Evolutionary conservation across 2,329 filamentous ascomycete species (phyloP), one percentile per base, ranked within the genome.

Genomic region (Cladosporium oxysporum): DNA sequence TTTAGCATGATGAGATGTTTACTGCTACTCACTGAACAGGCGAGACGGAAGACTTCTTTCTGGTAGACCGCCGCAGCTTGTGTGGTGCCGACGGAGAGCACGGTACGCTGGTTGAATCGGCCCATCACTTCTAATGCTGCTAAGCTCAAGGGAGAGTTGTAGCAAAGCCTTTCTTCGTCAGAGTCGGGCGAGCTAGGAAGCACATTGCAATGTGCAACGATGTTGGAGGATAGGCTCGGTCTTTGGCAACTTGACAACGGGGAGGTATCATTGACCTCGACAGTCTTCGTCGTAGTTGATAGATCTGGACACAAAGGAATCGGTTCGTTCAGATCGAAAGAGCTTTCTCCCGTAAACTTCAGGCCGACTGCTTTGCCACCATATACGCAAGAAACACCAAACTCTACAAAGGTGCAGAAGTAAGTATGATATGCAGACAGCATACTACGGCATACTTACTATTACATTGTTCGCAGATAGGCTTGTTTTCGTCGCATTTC

Each of bases 401-500:
- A 84, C 10, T 41, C 55, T 58, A 16, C 4, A 18, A 2, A 14
- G 8, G 4, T 33, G 31, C 29, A 5, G 18, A 55, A n/a, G 28
- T 29, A 55, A 55, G 52, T 6, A 29, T 29, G 7, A 7, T 2
- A 14, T 31, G 37, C 18, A 31, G 29, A 8, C 29, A 31, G 29
- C 29, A 31, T 6, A 31, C 29, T 31, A 31, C 29, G 29, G 8
- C 29, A 31, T 31, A 8, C 29, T 31, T 8, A 31, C 29, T 31
- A 31, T 7, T 58, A 69, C 85, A 87, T 66, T 81, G 83, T 37
- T 76, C 74, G 69, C 85, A 87, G 0, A 72, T 68, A 0, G 85
- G 85, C 49, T 78, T 82, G 2, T 70, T 69, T 70, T 87, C 85
- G 70, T 87, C 85, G 67, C 85, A 88, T 84, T 86, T 87, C 58